Percentiles rank a stretch among this genome's conserved stretches.
These are phyloP conservation scores for Pseudogymnoascus pannorum DNA, from an alignment of 2,329 filamentous ascomycete genomes.

Conservation along the genomic window DNA sequence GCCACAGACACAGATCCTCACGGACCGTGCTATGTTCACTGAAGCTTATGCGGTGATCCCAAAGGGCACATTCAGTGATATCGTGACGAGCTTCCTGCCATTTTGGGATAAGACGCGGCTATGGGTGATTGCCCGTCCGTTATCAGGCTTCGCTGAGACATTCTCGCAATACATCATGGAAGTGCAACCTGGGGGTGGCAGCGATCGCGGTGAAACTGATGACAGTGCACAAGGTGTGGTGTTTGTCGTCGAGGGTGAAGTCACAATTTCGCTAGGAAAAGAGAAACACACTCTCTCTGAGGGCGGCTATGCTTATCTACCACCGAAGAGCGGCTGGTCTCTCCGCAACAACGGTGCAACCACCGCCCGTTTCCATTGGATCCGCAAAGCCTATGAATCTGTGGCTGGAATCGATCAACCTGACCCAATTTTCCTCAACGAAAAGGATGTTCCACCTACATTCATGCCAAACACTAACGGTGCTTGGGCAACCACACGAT, in stretches of 20 bases:
- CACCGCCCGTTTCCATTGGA: slow-evolving; percentile 7
- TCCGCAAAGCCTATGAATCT: slow-evolving; percentile 1
- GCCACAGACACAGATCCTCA: slow-evolving; percentile 3
- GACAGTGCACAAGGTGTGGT: background rate
- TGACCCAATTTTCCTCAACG: background rate
- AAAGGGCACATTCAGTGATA: slow-evolving; percentile 4
- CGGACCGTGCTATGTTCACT: slow-evolving; percentile 9
- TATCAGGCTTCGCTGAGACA: slow-evolving; percentile 8
- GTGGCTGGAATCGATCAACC: slow-evolving; percentile 2
- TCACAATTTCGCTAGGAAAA: background rate
- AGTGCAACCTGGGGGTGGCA: slow-evolving; percentile 4
- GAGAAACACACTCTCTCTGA: background rate
- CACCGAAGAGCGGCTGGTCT: slow-evolving; percentile 7
- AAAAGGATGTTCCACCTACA: slow-evolving; percentile 3
- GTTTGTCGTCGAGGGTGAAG: slow-evolving; percentile 2
- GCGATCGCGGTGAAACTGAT: slow-evolving; percentile 7
- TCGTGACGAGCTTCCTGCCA: slow-evolving; percentile 8
- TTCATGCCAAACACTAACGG: background rate
- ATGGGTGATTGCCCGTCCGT: slow-evolving; percentile 9
- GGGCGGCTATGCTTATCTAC: slow-evolving; percentile 5
- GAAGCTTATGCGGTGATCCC: slow-evolving; percentile 6
- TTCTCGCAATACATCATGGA: slow-evolving; percentile 9
- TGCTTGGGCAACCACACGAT: slow-evolving; percentile 7
- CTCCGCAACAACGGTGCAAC: background rate
- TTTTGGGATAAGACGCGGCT: slow-evolving; percentile 6